Evolutionary conservation across 345 rosid genomes (phyloP).

Genomic region (Eucalyptus cloeziana): DNA sequence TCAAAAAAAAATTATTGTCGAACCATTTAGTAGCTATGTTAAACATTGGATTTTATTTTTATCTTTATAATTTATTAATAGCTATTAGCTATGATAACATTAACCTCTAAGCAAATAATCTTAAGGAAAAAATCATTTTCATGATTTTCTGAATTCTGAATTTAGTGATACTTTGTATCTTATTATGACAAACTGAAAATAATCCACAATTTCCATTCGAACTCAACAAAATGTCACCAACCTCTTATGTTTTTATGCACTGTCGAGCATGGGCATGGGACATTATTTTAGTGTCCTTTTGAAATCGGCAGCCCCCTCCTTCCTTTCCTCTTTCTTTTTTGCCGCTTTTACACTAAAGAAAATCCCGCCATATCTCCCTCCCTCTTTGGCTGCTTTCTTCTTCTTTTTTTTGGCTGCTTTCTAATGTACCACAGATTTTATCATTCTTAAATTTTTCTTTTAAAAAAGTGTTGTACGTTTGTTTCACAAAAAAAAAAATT

Average conservation of each 20-base stretch:
- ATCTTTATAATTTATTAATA: neutral
- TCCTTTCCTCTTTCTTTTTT: neutral
- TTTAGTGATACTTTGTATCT: neutral
- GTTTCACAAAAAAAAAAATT: neutral
- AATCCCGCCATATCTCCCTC: neutral
- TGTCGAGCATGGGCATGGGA: neutral
- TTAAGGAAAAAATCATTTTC: neutral
- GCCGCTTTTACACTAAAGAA: neutral
- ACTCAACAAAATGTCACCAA: neutral
- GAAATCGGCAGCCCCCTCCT: neutral
- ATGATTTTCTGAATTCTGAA: neutral
- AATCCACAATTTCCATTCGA: neutral
- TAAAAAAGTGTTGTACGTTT: neutral
- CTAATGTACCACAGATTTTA: neutral
- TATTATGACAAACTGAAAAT: neutral
- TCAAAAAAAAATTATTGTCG: neutral
- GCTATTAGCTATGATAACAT: neutral
- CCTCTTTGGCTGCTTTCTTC: neutral
- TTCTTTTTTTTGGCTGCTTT: neutral
- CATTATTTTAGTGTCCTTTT: neutral
- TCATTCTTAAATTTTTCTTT: neutral
- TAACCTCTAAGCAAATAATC: neutral
- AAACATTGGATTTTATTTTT: neutral
- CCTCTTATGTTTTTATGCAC: neutral
- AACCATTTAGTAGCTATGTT: neutral